Evolutionary conservation across 441 rosid species (phyloP).

Genomic region (Syzygium syzygioides): DNA sequence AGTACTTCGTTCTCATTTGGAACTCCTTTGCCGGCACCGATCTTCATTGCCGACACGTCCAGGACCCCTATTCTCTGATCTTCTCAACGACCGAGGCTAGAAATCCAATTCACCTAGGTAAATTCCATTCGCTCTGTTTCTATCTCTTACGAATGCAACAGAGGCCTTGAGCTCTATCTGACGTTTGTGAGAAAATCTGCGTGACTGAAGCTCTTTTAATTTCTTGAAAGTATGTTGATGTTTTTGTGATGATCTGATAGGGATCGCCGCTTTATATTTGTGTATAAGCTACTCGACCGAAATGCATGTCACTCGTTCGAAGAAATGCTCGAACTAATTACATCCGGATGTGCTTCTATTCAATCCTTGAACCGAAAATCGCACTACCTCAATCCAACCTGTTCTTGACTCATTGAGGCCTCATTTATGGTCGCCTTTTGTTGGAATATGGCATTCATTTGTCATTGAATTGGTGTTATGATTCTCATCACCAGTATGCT

Average conservation of each 20-base stretch:
- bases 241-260: background rate
- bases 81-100: rapidly evolving
- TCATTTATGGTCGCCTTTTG: background rate
- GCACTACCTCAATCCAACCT: background rate
- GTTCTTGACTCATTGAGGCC: background rate
- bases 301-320: background rate
- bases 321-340: background rate
- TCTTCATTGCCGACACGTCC: background rate
- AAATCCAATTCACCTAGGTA: background rate
- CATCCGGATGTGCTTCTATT: background rate
- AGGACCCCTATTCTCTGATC: background rate
- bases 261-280: background rate
- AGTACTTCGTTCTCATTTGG: background rate
- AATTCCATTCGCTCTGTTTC: background rate
- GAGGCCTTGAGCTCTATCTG: background rate
- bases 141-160: background rate
- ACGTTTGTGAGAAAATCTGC: background rate
- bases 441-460: background rate
- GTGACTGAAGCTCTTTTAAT: too few relatives aligned
- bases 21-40: background rate
- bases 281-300: background rate
- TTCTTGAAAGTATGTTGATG: background rate
- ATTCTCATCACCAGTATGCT: rapidly evolving
- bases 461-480: background rate
- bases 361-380: background rate